phyloP scores from a whole-genome alignment of 192 early-diverging fungal genomes.

The Linnemannia elongata region DNA sequence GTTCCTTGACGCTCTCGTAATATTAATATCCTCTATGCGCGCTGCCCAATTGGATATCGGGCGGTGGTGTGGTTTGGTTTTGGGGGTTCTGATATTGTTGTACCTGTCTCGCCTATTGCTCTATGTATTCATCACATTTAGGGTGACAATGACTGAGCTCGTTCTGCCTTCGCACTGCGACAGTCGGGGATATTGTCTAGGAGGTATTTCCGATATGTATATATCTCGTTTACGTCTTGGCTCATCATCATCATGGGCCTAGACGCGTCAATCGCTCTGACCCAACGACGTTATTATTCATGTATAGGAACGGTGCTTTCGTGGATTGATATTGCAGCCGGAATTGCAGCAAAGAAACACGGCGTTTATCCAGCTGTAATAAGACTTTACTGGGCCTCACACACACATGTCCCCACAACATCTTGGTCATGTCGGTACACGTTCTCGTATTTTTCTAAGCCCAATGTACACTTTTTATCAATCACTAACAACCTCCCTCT shows the following conservation, averaged over 20 bases:
- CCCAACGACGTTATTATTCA: neutral
- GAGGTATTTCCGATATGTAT: constrained; percentile 39
- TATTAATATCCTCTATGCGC: neutral
- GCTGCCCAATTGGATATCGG: neutral
- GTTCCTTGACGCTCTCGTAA: neutral
- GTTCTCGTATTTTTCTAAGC: neutral
- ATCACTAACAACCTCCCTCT: neutral
- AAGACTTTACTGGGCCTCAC: neutral
- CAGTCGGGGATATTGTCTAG: constrained; percentile 64
- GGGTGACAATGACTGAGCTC: constrained; percentile 73
- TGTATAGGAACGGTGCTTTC: constrained; percentile 61
- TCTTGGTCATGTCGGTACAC: neutral
- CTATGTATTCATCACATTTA: neutral
- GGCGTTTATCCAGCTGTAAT: constrained; percentile 67
- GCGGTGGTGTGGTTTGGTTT: neutral
- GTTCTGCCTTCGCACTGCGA: constrained; percentile 65
- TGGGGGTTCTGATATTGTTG: neutral
- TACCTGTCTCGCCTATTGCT: neutral
- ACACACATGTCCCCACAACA: neutral
- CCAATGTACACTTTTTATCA: constrained; percentile 7
- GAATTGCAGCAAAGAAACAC: constrained; percentile 74
- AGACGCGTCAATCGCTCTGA: neutral
- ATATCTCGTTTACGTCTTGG: neutral
- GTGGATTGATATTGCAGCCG: constrained; percentile 79
- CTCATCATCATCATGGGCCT: neutral